Percentiles rank a stretch among this genome's conserved stretches.
Evolutionary conservation across 2,329 filamentous ascomycete species (phyloP).

Genomic region (Lasiodiplodia theobromae): DNA sequence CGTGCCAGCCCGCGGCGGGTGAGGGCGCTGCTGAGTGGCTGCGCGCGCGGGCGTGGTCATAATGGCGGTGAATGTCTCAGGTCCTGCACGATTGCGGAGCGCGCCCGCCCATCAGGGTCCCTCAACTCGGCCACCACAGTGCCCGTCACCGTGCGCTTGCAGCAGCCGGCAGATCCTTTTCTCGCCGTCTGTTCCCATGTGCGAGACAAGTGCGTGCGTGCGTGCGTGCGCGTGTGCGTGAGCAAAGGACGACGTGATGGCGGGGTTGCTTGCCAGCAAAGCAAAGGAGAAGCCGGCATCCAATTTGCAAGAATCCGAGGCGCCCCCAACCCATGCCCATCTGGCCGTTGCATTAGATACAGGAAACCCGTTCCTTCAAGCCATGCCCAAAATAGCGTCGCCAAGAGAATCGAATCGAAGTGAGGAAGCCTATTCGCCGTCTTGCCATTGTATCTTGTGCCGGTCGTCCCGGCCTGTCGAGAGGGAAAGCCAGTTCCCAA

Average conservation of each 20-base stretch:
- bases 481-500: constrained; percentile 25
- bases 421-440: constrained; percentile 18
- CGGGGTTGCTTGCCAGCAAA: constrained; percentile 26
- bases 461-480: not conserved
- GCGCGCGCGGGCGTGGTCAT: constrained; percentile 12
- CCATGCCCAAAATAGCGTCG: constrained; percentile 23
- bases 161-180: constrained; percentile 25
- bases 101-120: constrained; percentile 22
- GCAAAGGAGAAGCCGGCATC: constrained; percentile 26
- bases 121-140: constrained; percentile 2
- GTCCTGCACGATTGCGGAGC: constrained; percentile 24
- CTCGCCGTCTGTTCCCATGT: constrained; percentile 19
- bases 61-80: constrained; percentile 29
- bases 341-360: constrained; percentile 22
- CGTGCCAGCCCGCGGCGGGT: constrained; percentile 21
- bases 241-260: constrained; percentile 21
- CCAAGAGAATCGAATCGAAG: constrained; percentile 22
- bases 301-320: constrained; percentile 24
- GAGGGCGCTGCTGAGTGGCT: not conserved
- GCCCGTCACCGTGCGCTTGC: constrained; percentile 26
- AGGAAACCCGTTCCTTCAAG: constrained; percentile 8
- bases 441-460: constrained; percentile 12
- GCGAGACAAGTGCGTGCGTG: constrained; percentile 19
- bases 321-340: constrained; percentile 9
- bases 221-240: constrained; percentile 13